Evolutionary conservation across 495 filamentous ascomycete species (phyloP), one percentile per base, ranked within the genome.

Genomic region (Rusavskia elegans): DNA sequence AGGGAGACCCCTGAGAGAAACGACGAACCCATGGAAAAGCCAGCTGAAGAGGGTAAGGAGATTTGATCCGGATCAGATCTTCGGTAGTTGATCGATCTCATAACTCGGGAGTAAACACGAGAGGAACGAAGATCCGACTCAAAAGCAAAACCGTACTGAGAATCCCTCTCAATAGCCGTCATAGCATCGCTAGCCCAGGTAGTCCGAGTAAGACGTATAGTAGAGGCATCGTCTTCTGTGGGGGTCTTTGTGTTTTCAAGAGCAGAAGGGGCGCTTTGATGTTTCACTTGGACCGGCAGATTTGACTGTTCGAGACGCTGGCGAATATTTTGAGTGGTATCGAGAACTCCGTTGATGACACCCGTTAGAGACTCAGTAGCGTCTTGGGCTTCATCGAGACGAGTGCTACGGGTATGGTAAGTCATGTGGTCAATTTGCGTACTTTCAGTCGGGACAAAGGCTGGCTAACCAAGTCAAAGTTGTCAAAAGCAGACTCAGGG

Each of bases 401-500:
- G 20, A 29, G 44, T 29, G 21, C 44, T 46, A n/a, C 8, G 0
- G 14, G 21, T 13, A 10, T 1, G n/a, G 17, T 27, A 17, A n/a
- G 20, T 29, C 16, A 36, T 25, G 16, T 27, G 25, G 23, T 17
- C 36, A 27, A 19, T 9, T 21, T 42, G 13, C 20, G 9, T 29
- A 32, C 13, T n/a, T 20, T 36, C 32, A 10, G 36, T 7, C 42
- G 36, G 39, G 19, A 21, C 2, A 29, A 37, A 39, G 38, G 20
- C 38, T 8, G 21, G 16, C 50, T 61, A 17, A 56, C 56, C 59
- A 61, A 2, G 53, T 53, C 36, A 62, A 41, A 19, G 45, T 57
- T 2, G 46, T 51, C 13, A 62, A 23, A 36, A 62, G 58, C 11
- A 56, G 48, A 37, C 48, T 62, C 23, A 62, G 29, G 6, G 51